These are phyloP conservation scores for Globisporangium irregulare DNA, from an alignment of 352 stramenopile species.

Conservation along the genomic window DNA sequence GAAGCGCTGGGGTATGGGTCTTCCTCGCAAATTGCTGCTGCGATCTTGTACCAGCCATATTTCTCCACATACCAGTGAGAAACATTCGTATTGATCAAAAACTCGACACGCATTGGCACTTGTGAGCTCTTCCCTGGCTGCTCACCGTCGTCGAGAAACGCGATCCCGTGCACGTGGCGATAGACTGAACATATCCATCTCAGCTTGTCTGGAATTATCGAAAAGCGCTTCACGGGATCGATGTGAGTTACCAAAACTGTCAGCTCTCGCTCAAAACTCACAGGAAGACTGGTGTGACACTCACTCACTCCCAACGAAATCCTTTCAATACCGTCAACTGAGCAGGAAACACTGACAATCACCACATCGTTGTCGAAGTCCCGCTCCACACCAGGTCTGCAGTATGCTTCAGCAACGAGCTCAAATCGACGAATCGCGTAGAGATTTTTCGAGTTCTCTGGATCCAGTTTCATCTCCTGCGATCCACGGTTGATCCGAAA, in stretches of 20 bases:
- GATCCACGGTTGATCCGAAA: conserved; percentile 1
- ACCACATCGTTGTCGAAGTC: conserved; percentile 18
- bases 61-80: conserved; percentile 36
- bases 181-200: conserved; percentile 18
- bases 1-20: background rate
- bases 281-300: background rate
- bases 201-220: background rate
- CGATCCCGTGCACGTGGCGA: conserved; percentile 36
- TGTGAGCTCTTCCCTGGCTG: conserved; percentile 3
- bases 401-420: conserved; percentile 29
- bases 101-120: conserved; percentile 21
- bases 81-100: conserved; percentile 27
- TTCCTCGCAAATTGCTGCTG: conserved; percentile 12
- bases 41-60: conserved; percentile 31
- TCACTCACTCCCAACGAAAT: conserved; percentile 18
- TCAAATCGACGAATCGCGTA: conserved; percentile 35
- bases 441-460: conserved; percentile 12
- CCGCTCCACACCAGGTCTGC: conserved; percentile 11
- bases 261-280: conserved; percentile 10
- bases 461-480: background rate
- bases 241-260: conserved; percentile 33
- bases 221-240: conserved; percentile 14
- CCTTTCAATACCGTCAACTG: conserved; percentile 20
- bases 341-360: conserved; percentile 25
- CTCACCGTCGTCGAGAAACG: conserved; percentile 16